Evolutionary conservation across 345 rosid genomes (phyloP).

Genomic region (Tarenaya hassleriana): DNA sequence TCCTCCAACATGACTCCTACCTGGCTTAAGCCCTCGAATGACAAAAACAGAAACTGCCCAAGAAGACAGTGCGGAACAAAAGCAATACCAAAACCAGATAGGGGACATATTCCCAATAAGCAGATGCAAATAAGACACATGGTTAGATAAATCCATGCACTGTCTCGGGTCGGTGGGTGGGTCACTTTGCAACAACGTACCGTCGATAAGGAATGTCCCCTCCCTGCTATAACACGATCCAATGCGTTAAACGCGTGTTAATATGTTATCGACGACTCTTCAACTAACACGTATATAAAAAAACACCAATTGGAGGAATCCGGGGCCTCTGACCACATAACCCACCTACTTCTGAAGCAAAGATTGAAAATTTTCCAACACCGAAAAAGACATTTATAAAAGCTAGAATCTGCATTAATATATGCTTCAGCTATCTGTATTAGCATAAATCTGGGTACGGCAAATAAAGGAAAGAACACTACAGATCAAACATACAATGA

Average conservation of each 20-base stretch:
- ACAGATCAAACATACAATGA: no score
- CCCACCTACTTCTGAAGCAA: conserved; percentile 25
- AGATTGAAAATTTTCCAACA: conserved; percentile 20
- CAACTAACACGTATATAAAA: conserved; percentile 28
- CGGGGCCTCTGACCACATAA: conserved; percentile 27
- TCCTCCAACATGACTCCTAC: conserved; percentile 31
- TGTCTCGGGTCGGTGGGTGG: conserved; percentile 57
- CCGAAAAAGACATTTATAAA: conserved; percentile 19
- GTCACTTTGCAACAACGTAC: conserved; percentile 40
- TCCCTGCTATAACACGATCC: conserved; percentile 65
- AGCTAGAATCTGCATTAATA: conserved; percentile 18
- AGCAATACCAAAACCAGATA: conserved; percentile 46
- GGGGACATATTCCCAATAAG: conserved; percentile 34
- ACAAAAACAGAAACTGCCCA: conserved; percentile 29
- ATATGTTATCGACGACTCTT: conserved; percentile 34
- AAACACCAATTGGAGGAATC: conserved; percentile 34
- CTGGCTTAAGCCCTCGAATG: conserved; percentile 38
- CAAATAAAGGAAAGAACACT: no score
- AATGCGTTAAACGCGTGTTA: conserved; percentile 21
- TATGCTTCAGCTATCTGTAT: conserved; percentile 6
- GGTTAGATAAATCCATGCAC: conserved; percentile 35
- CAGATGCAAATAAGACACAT: conserved; percentile 33
- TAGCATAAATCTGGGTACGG: no score
- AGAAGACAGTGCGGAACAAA: conserved; percentile 31
- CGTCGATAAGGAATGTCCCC: conserved; percentile 38